Evolutionary conservation across 1,139 yeast species (phyloP).

Genomic region (Schizosaccharomyces versatilis): DNA sequence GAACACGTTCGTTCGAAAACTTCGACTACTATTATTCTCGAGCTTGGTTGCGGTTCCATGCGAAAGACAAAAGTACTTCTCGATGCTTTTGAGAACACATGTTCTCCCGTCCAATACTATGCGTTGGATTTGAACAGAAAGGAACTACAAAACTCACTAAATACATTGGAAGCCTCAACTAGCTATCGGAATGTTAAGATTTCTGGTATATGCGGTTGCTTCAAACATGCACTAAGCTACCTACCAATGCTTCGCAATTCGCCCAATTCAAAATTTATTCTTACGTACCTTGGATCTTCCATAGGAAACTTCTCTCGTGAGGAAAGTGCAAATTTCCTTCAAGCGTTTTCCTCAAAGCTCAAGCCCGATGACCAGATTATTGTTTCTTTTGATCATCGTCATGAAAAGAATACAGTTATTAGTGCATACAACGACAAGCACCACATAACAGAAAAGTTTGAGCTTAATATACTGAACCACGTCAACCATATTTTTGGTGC

Average conservation of each 20-base stretch:
- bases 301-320: conserved; percentile 13
- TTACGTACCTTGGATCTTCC: conserved; percentile 14
- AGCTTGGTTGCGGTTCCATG: conserved; percentile 14
- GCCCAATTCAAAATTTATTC: conserved; percentile 2
- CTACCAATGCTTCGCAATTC: conserved; percentile 4
- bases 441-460: conserved; percentile 12
- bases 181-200: conserved; percentile 8
- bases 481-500: conserved; percentile 11
- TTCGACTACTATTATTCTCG: conserved; percentile 8
- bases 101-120: conserved; percentile 11
- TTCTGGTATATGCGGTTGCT: conserved; percentile 13
- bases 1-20: conserved; percentile 7
- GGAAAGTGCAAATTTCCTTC: conserved; percentile 11
- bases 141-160: conserved; percentile 11
- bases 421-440: conserved; percentile 13
- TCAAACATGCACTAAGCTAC: conserved; percentile 12
- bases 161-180: conserved; percentile 5
- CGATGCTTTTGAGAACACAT: conserved; percentile 11
- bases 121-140: conserved; percentile 13
- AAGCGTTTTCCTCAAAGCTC: conserved; percentile 6
- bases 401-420: conserved; percentile 10
- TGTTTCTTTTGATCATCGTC: conserved; percentile 13
- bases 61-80: conserved; percentile 12
- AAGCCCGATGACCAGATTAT: conserved; percentile 11
- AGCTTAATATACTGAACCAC: conserved; percentile 13